Base-by-base conservation (phyloP, 2,329 filamentous ascomycete genomes). In the Penicillium fuscoglaucum region DNA sequence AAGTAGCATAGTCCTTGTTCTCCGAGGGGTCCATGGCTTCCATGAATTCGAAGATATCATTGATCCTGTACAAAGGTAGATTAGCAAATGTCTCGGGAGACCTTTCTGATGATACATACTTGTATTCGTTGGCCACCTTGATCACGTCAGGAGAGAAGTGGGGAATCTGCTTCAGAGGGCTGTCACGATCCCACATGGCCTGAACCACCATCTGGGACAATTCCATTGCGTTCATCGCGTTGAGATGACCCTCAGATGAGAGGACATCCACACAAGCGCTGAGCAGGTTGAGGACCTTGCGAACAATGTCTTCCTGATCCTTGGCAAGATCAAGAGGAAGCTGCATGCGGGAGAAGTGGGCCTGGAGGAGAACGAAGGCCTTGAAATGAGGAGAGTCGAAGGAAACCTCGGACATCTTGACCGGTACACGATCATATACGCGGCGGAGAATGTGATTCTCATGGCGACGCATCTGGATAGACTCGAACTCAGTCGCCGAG, bases 191-290 rank as follows among this genome's bases (percentile, higher is more conserved):
- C 95, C 95, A 99, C 91, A 98, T 96, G 50, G 90, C 93, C 78
- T 99, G 95, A 3, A 99, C 93, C 53, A 96, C 91, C 95, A 99
- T 99, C 73, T 99, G 95, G 13, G 91, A 96, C 85, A 99, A 91
- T 75, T 99, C 95, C 93, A 99, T 99, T 29, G 95, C 95, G 69
- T 89, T 93, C 88, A 97, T 96, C 60, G 95, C 93, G 72, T 99
- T 99, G 61, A 99, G 83, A 69, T 97, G 91, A 15, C 93, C 95
- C 68, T 99, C 93, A 0, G 93, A 97, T 10, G 92, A 96, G 37
- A 99, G 84, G 17, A 99, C 92, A 73, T 99, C 95, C 24, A 98
- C 95, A 69, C 89, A 91, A 24, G 95, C 93, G 72, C 90, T 96
- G 47, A 99, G 84, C 12, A 99, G 84, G 70, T 90, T 91, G 56